Conservation (phyloP, 2,329 filamentous ascomycete species). For the Ophiostoma ulmi region DNA sequence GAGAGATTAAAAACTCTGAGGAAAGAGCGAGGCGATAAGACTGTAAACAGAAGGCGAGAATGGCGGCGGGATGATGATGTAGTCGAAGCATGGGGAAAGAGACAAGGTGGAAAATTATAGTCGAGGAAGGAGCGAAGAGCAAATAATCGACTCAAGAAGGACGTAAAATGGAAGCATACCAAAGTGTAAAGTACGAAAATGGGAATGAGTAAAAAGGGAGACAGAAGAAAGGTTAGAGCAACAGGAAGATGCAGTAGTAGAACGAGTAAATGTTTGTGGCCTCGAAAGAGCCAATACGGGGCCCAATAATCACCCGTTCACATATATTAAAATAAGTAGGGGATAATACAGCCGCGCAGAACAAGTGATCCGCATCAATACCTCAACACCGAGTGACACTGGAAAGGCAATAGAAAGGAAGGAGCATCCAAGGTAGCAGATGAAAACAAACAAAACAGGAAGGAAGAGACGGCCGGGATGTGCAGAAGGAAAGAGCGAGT, state of each 20-base stretch:
- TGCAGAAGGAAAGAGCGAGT: conserved; percentile 10
- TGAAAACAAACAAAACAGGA: background rate
- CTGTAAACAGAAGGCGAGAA: background rate
- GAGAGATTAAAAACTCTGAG: background rate
- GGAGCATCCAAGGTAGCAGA: background rate
- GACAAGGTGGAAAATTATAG: background rate
- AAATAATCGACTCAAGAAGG: background rate
- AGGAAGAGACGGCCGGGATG: background rate
- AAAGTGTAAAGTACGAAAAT: background rate
- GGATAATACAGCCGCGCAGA: no score
- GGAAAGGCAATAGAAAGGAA: background rate
- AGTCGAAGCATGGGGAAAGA: background rate
- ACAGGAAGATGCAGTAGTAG: background rate
- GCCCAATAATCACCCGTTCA: background rate
- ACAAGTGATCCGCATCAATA: background rate
- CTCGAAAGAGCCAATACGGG: background rate
- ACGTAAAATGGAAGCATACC: background rate
- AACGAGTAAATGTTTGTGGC: background rate
- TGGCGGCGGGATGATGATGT: background rate
- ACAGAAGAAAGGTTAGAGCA: background rate
- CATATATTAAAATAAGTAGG: background rate
- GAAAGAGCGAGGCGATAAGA: conserved; percentile 3
- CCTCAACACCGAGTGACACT: background rate
- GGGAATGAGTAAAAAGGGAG: background rate
- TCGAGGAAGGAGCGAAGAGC: background rate